Conservation (phyloP, 192 early-diverging fungal genomes). For the Pilaira anomala region DNA sequence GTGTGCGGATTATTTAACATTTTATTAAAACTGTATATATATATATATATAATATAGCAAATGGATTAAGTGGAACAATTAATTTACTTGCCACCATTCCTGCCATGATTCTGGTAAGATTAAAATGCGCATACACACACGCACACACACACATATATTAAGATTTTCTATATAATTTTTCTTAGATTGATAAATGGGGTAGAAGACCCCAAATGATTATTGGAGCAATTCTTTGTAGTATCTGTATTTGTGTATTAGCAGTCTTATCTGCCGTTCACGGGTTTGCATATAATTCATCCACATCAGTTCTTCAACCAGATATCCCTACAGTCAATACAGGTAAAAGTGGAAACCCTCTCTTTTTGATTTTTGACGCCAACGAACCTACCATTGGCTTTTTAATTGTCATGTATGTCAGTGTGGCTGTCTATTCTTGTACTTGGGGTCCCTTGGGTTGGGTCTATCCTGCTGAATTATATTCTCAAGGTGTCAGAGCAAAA, state of each 20-base stretch:
- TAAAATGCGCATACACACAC: too few relatives aligned
- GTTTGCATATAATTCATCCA: constrained; percentile 29
- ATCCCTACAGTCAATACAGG: not conserved
- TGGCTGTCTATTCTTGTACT: constrained; percentile 65
- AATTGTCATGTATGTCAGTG: constrained; percentile 65
- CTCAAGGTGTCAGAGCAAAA: constrained; percentile 79
- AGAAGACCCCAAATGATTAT: constrained; percentile 61
- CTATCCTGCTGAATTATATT: constrained; percentile 74
- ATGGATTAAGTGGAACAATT: constrained; percentile 65
- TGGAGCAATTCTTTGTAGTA: constrained; percentile 47
- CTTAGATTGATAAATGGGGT: constrained; percentile 67
- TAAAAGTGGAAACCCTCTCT: constrained; percentile 19
- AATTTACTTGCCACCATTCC: constrained; percentile 76
- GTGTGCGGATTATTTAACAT: constrained; percentile 26
- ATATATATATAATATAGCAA: constrained; percentile 37
- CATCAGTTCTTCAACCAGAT: constrained; percentile 10
- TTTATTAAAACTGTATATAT: not conserved
- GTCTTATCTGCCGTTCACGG: constrained; percentile 44
- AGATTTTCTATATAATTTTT: not conserved
- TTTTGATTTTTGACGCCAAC: constrained; percentile 36
- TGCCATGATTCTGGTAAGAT: constrained; percentile 53
- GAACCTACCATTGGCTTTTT: constrained; percentile 46
- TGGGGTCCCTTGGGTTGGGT: constrained; percentile 86
- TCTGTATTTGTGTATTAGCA: constrained; percentile 22
- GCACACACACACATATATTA: not conserved